Base-by-base conservation (phyloP, 148 eudicot species). In the Heliosperma pusillum region DNA sequence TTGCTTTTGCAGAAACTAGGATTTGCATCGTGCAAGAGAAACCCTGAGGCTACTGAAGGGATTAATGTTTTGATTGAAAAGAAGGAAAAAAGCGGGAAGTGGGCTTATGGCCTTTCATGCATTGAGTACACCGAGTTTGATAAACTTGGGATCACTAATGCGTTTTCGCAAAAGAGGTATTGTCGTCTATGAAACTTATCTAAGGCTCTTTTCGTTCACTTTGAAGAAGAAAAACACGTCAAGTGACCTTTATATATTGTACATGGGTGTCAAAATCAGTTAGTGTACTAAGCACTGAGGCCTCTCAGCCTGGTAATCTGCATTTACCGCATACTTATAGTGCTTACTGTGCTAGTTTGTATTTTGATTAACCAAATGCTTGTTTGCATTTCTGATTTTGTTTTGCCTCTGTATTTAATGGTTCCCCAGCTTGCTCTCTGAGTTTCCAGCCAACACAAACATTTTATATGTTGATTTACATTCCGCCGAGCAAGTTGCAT, bases 81-180 rank as follows among this genome's bases (percentile, higher is more conserved):
- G 81, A 90, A 88, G 81, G 88, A 86, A 80, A 79, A 63, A 71
- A 87, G 85, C 78, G 97, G 96, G 76, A 86, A 80, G 69, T 95
- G 97, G 97, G 82, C 85, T 80, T 92, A 92, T 87, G 98, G 98
- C 59, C 78, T 92, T 62, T 95, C 98, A 75, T 95, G 98, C 85
- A 87, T 95, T 21, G 98, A 95, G 79, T 95, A 95, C 83, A 95
- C 98, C 0, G 98, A 95, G 83, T 95, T 95, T 80, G 96, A 95
- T 63, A 95, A 95, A 75, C 92, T 85, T 86, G 98, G 98, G 65
- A 86, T 95, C 72, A 66, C 83, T 21, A 84, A 79, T 56, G 87
- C 87, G 74, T 75, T 58, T 82, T 78, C 91, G 79, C 33, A 88
- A 74, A 83, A 83, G 69, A 84, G 91, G 98, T 93, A 75, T 70